These are phyloP conservation scores for Dictyostelium citrinum DNA, from an alignment of 78 protist genomes.

Conservation along the genomic window DNA sequence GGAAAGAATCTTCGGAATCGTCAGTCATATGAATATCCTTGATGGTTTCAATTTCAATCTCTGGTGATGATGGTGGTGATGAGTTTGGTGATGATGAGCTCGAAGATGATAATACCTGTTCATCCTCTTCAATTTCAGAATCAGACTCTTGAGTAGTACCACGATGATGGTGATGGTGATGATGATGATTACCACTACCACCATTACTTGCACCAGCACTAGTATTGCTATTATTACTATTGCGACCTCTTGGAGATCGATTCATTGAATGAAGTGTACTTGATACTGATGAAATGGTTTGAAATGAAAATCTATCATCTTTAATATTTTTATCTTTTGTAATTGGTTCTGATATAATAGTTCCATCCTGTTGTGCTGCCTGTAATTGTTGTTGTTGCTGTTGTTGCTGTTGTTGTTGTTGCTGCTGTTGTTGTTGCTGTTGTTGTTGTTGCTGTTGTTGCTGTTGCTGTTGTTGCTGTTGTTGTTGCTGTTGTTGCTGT, in stretches of 20 bases:
- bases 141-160: not conserved
- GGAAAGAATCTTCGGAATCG: constrained; percentile 16
- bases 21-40: not conserved
- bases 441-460: not conserved
- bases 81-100: not conserved
- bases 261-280: constrained; percentile 10
- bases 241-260: not conserved
- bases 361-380: not conserved
- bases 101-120: not conserved
- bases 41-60: not conserved
- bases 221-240: not conserved
- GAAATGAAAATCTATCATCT: not conserved
- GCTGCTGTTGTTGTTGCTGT: not conserved
- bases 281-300: constrained; percentile 14
- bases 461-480: not conserved
- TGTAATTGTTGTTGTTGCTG: not conserved
- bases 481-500: not conserved
- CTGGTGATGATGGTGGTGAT: not conserved
- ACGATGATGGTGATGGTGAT: not conserved
- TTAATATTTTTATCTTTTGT: not conserved
- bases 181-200: not conserved
- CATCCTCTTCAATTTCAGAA: not conserved
- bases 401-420: not conserved
- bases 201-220: not conserved
- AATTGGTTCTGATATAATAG: not conserved